A percentile compares a stretch with the other conserved stretches of the same genome.
These are phyloP conservation scores for Podosphaera fusca DNA, from an alignment of 2,329 filamentous ascomycete genomes.

Conservation along the genomic window DNA sequence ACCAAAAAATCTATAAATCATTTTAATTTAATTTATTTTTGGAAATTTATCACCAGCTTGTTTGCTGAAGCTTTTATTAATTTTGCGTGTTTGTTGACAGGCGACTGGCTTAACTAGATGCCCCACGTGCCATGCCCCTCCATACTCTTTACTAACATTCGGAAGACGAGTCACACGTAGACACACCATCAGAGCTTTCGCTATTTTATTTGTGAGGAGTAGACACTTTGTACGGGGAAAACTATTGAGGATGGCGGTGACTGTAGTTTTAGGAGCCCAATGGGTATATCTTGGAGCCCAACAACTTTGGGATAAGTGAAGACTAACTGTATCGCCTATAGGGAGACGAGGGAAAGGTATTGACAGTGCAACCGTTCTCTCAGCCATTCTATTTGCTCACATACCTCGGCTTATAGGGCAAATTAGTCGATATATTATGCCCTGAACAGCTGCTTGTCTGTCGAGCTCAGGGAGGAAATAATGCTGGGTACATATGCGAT, in stretches of 20 bases:
- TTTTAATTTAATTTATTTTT: too few relatives aligned
- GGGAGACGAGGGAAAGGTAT: conserved; percentile 2
- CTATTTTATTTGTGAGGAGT: neutral
- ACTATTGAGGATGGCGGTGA: neutral
- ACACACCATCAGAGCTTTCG: too few relatives aligned
- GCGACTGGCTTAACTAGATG: too few relatives aligned
- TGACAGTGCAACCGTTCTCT: neutral
- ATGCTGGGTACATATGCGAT: conserved; percentile 21
- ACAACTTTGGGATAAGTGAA: neutral
- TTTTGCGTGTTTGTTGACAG: too few relatives aligned
- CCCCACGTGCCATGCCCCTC: too few relatives aligned
- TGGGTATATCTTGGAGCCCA: neutral
- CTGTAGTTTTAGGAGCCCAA: conserved; percentile 1
- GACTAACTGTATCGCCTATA: neutral
- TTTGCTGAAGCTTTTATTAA: too few relatives aligned
- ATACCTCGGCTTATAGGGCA: neutral
- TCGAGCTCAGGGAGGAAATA: conserved; percentile 25
- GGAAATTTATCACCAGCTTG: too few relatives aligned
- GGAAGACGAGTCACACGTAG: too few relatives aligned
- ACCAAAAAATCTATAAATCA: too few relatives aligned
- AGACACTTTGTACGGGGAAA: neutral
- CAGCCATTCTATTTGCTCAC: neutral
- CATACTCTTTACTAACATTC: too few relatives aligned
- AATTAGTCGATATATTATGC: conserved; percentile 5
- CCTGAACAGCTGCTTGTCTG: conserved; percentile 1